phyloP scores from a whole-genome alignment of 495 filamentous ascomycete genomes.

The Neurospora sp. region DNA sequence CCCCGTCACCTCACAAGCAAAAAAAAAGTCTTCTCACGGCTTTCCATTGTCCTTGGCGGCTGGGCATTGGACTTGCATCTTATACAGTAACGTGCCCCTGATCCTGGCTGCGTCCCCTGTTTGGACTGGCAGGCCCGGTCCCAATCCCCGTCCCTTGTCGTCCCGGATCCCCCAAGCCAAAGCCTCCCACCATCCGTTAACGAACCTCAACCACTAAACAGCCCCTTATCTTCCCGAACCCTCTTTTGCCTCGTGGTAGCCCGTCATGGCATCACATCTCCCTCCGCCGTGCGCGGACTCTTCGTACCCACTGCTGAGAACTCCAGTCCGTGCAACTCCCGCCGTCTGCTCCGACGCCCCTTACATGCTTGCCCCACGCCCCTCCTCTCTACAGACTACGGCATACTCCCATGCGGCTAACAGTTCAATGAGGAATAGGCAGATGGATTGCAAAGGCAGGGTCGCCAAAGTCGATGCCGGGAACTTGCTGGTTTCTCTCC shows the following conservation, averaged over 20 bases:
- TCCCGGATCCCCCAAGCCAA: background rate
- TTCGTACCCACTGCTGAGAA: background rate
- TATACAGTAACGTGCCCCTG: background rate
- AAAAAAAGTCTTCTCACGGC: constrained; percentile 12
- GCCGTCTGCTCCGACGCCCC: background rate
- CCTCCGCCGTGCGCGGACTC: constrained; percentile 3
- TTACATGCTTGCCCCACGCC: constrained; percentile 10
- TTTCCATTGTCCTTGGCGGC: constrained; percentile 17
- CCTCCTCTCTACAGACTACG: constrained; percentile 10
- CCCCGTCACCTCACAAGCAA: background rate
- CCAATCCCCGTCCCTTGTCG: constrained; percentile 11
- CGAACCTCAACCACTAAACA: constrained; percentile 10
- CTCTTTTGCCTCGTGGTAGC: constrained; percentile 28
- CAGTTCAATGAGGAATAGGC: constrained; percentile 15
- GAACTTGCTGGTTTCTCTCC: background rate
- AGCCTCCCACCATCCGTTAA: constrained; percentile 1
- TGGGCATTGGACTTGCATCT: background rate
- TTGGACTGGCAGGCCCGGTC: constrained; percentile 20
- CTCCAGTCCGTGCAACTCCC: background rate
- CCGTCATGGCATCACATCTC: constrained; percentile 17
- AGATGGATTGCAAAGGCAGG: background rate
- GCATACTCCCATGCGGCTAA: constrained; percentile 14
- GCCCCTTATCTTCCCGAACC: constrained; percentile 28
- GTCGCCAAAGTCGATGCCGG: background rate
- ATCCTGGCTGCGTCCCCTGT: constrained; percentile 19